Evolutionary conservation across 768 basidiomycete genomes (phyloP).

Genomic region (Hygrophorus russula): DNA sequence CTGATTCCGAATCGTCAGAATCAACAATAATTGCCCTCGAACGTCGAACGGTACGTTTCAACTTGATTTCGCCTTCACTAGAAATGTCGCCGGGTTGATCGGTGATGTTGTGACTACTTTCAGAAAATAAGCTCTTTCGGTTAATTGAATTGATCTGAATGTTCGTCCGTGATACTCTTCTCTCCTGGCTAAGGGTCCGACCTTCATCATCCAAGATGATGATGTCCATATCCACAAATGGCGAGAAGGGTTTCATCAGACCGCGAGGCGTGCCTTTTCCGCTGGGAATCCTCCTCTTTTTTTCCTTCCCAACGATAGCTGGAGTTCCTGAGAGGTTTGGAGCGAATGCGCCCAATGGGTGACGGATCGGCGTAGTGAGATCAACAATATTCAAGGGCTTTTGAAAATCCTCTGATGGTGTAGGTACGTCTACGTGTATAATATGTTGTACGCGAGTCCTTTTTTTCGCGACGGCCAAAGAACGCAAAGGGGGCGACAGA

Average conservation of each 20-base stretch:
- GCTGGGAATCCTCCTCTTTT: constrained; percentile 15
- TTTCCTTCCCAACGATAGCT: constrained; percentile 6
- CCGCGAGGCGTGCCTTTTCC: constrained; percentile 19
- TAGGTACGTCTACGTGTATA: constrained; percentile 12
- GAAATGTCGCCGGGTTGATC: background rate
- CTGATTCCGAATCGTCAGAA: constrained; percentile 3
- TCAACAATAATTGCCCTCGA: constrained; percentile 1
- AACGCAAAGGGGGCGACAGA: constrained; percentile 17
- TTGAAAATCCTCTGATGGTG: background rate
- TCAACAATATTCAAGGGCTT: background rate
- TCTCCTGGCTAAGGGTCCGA: constrained; percentile 45
- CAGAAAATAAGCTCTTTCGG: background rate
- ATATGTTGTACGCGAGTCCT: constrained; percentile 18
- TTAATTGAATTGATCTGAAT: constrained; percentile 23
- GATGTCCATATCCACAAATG: constrained; percentile 56
- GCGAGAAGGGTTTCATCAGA: constrained; percentile 28
- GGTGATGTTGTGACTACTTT: no score
- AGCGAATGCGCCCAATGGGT: constrained; percentile 28
- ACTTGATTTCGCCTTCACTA: background rate
- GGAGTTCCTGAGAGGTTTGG: constrained; percentile 20
- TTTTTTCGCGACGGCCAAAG: constrained; percentile 17
- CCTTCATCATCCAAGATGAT: constrained; percentile 54
- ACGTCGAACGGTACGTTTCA: background rate
- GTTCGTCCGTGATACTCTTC: constrained; percentile 40
- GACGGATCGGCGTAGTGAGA: constrained; percentile 13